Evolutionary conservation across 2,329 filamentous ascomycete genomes (phyloP).

Genomic region (Paecilomyces sp.): DNA sequence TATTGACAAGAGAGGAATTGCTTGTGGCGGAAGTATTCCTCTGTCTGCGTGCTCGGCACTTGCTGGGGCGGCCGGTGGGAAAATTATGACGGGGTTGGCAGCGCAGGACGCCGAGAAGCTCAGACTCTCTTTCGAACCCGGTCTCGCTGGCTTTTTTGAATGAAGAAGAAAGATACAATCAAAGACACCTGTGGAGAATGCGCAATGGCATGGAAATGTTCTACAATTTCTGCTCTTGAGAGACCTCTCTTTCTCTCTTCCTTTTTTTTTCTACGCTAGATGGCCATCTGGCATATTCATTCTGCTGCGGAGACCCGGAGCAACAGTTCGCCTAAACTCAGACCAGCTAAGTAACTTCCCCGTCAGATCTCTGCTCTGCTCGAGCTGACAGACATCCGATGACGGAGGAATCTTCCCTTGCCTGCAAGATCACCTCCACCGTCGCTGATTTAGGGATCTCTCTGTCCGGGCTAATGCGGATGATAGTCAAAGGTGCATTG

Average conservation of each 20-base stretch:
- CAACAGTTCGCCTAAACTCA: background rate
- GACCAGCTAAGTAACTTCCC: background rate
- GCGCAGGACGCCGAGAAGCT: background rate
- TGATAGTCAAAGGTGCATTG: background rate
- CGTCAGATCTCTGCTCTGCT: background rate
- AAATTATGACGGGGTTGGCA: constrained; percentile 6
- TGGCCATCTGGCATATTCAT: background rate
- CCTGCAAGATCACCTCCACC: background rate
- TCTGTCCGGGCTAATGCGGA: background rate
- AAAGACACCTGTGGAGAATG: background rate
- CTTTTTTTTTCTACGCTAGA: background rate
- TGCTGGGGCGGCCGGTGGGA: background rate
- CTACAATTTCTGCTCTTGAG: background rate
- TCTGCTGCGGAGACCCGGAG: background rate
- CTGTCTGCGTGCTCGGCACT: constrained; percentile 2
- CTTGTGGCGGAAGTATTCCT: constrained; percentile 1
- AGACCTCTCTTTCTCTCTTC: constrained; percentile 2
- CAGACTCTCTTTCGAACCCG: background rate
- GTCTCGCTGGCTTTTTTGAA: background rate
- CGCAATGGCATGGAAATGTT: background rate
- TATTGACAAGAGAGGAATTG: background rate
- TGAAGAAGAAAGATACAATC: background rate
- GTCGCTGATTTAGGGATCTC: background rate
- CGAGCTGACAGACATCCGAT: constrained; percentile 10
- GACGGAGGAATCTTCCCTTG: constrained; percentile 10